Evolutionary conservation across 495 filamentous ascomycete genomes (phyloP).

Genomic region (Immersiella caudata): DNA sequence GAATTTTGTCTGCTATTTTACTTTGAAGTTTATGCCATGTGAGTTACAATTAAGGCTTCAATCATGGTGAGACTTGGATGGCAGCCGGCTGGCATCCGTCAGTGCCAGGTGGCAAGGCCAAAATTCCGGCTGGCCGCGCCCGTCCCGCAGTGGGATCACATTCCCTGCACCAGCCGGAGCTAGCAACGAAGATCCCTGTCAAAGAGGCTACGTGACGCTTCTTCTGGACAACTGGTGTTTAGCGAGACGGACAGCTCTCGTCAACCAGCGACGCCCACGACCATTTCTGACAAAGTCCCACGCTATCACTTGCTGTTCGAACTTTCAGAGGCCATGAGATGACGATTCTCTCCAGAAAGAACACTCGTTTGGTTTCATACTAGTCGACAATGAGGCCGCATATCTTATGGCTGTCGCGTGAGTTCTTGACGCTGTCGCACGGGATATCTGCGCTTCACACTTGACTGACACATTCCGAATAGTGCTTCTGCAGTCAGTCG

Average conservation of each 20-base stretch:
- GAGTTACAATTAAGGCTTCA: background rate
- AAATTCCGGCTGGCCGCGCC: background rate
- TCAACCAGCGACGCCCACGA: background rate
- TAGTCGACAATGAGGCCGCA: slow-evolving; percentile 43
- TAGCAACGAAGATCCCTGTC: background rate
- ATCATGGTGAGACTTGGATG: background rate
- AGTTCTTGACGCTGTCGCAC: slow-evolving; percentile 21
- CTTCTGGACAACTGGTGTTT: slow-evolving; percentile 26
- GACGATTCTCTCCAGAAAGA: slow-evolving; percentile 11
- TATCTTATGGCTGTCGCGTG: slow-evolving; percentile 48
- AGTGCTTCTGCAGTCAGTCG: slow-evolving; percentile 55
- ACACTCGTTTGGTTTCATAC: slow-evolving; percentile 27
- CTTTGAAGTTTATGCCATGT: background rate
- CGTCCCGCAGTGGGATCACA: background rate
- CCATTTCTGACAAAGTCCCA: background rate
- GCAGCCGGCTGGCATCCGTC: background rate
- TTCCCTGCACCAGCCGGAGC: slow-evolving; percentile 2
- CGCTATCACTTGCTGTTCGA: background rate
- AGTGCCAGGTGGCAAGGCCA: background rate
- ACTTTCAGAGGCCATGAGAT: slow-evolving; percentile 28
- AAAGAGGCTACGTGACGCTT: slow-evolving; percentile 2
- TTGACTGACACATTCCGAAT: slow-evolving; percentile 23
- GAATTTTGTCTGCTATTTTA: no score
- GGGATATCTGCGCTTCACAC: slow-evolving; percentile 22
- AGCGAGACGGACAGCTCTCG: background rate